Evolutionary conservation across 108 stramenopile genomes (phyloP), one percentile per base, ranked within the genome.

Genomic region (Aurantiochytrium sp.): DNA sequence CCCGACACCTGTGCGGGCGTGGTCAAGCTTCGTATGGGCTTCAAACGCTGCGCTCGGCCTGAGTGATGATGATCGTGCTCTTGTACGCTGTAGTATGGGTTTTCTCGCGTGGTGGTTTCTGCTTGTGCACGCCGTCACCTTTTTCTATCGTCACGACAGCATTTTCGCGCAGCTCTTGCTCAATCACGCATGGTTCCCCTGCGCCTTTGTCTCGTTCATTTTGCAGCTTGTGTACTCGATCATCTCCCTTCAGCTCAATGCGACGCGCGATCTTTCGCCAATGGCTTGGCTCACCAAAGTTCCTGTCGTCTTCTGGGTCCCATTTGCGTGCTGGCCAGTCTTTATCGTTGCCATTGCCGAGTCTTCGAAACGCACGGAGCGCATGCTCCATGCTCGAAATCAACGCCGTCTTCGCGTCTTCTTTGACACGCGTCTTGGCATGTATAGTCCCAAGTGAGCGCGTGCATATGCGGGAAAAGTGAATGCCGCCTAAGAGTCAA

Each of bases 371-470:
- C 76, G 76, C 16, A 47, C 45, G 10, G 76, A 83, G n/a, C 76
- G 76, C 76, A 47, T 10, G n/a, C 76, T 83, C 6, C 76, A 83
- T 23, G 23, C 28, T 8, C 19, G 49, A 6, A 53, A 83, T 4
- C 76, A 83, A 23, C 49, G 49, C 4, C 45, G 51, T 12, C 51
- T 83, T 6, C 76, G 76, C 19, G 76, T 83, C 45, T 53, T 83
- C 49, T 83, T 83, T 45, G 76, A 83, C 25, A 83, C 76, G n/a
- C 76, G 76, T 1, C 76, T 83, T 12, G 76, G 76, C 45, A 83
- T 83, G 76, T 53, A 83, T 53, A 83, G 76, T 45, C 76, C 76
- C 45, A 83, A 83, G 49, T 83, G 25, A 18, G 64, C 14, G 64
- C 42, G 64, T 2, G 25, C 8, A 18, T 23, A 4, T 69, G 64